These are phyloP conservation scores for Selenicereus undatus DNA, from an alignment of 148 eudicot species.

Conservation along the genomic window DNA sequence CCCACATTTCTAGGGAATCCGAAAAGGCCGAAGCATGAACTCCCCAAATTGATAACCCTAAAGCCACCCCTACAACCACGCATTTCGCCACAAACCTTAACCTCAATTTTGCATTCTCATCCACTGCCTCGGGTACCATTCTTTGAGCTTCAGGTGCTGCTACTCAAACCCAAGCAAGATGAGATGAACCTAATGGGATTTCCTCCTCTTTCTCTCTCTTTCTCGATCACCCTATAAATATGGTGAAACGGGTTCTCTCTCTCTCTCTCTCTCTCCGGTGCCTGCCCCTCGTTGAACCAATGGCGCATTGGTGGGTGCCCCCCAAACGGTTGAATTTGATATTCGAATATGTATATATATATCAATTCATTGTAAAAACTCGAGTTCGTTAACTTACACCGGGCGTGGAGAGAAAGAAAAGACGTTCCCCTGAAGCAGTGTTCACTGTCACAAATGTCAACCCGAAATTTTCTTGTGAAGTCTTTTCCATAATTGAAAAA, in stretches of 20 bases:
- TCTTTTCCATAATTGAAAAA: too few species aligned
- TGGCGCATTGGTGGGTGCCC: constrained; percentile 2
- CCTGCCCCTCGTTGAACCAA: neutral
- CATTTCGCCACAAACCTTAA: constrained; percentile 45
- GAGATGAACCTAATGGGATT: neutral
- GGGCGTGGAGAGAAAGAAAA: too few species aligned
- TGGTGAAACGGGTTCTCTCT: neutral
- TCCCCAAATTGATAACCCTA: constrained; percentile 65
- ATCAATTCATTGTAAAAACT: too few species aligned
- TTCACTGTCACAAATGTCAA: too few species aligned
- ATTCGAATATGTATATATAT: too few species aligned
- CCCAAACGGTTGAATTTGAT: neutral
- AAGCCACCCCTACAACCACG: constrained; percentile 54
- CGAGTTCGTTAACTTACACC: too few species aligned
- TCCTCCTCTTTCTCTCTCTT: neutral
- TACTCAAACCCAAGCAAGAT: neutral
- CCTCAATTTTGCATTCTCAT: constrained; percentile 14
- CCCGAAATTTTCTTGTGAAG: too few species aligned
- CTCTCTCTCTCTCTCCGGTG: neutral
- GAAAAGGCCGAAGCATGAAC: constrained; percentile 32
- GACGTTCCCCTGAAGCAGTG: too few species aligned
- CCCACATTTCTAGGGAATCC: constrained; percentile 31
- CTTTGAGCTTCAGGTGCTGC: neutral
- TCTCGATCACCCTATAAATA: neutral
- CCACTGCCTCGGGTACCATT: constrained; percentile 12